Conservation (phyloP, 108 stramenopile genomes). For the Pseudonitzschia delicatissima region DNA sequence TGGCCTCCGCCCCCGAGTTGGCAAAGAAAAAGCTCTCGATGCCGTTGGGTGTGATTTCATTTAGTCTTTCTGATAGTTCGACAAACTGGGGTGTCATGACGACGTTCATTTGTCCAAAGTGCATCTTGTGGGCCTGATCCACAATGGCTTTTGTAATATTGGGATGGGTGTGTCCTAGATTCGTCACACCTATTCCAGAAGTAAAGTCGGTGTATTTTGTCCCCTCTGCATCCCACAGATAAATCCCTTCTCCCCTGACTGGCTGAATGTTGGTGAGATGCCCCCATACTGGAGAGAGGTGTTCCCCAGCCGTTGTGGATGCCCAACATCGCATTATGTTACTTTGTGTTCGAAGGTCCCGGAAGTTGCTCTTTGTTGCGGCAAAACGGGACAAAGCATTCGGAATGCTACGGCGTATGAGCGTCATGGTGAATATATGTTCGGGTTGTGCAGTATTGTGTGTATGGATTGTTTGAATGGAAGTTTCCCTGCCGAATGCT, state of each 20-base stretch:
- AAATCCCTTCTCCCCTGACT: slow-evolving; percentile 9
- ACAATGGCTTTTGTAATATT: slow-evolving; percentile 57
- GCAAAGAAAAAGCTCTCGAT: slow-evolving; percentile 58
- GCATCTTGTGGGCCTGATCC: slow-evolving; percentile 54
- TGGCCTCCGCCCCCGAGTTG: slow-evolving; percentile 72
- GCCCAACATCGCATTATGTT: neutral
- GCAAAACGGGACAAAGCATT: neutral
- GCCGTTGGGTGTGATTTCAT: slow-evolving; percentile 22
- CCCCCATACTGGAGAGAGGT: slow-evolving; percentile 14
- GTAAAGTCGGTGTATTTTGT: slow-evolving; percentile 52
- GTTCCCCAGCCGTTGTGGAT: neutral
- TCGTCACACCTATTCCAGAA: slow-evolving; percentile 70
- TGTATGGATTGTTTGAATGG: no score
- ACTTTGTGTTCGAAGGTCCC: neutral
- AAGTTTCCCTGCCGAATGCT: no score
- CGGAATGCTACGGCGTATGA: neutral
- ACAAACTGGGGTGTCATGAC: slow-evolving; percentile 52
- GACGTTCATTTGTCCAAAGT: slow-evolving; percentile 46
- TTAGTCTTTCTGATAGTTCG: slow-evolving; percentile 50
- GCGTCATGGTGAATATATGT: slow-evolving; percentile 6
- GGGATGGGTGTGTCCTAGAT: slow-evolving; percentile 73
- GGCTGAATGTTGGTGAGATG: slow-evolving; percentile 16
- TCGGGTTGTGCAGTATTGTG: no score
- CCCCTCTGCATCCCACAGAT: slow-evolving; percentile 10
- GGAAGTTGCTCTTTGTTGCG: neutral